These are phyloP conservation scores for Mycena vulgaris DNA, from an alignment of 768 basidiomycete genomes.

Conservation along the genomic window DNA sequence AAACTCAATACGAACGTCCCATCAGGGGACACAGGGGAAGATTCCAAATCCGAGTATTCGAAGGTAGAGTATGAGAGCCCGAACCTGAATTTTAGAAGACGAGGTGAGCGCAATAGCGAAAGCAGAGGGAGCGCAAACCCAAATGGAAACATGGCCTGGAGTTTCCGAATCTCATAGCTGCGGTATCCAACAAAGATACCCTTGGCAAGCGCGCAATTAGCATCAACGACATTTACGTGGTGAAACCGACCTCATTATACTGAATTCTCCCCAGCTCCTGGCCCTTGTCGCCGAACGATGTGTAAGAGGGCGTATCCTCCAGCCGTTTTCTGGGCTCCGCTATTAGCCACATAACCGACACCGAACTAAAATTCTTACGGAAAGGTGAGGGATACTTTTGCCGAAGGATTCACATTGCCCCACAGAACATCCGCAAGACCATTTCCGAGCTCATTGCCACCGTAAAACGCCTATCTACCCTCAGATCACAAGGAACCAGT, in stretches of 20 bases:
- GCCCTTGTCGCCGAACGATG: conserved; percentile 60
- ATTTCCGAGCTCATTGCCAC: conserved; percentile 70
- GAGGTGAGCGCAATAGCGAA: neutral
- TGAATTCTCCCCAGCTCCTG: conserved; percentile 61
- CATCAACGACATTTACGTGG: neutral
- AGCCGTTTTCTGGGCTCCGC: conserved; percentile 56
- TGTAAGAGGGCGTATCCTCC: conserved; percentile 67
- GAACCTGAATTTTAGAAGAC: conserved; percentile 21
- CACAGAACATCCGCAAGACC: conserved; percentile 73
- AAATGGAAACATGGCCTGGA: conserved; percentile 67
- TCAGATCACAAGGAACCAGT: neutral
- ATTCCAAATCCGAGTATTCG: conserved; percentile 60
- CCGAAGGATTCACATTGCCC: conserved; percentile 73
- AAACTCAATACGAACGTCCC: conserved; percentile 59
- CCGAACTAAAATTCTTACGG: conserved; percentile 52
- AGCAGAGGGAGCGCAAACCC: conserved; percentile 47
- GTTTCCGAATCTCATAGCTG: conserved; percentile 61
- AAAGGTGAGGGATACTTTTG: conserved; percentile 70
- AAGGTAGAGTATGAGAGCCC: conserved; percentile 76
- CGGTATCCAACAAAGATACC: conserved; percentile 70
- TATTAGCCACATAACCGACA: neutral
- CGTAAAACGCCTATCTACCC: conserved; percentile 62
- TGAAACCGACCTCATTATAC: conserved; percentile 58
- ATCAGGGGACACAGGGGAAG: conserved; percentile 50
- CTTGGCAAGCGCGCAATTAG: conserved; percentile 40